Conservation (phyloP, 208 protist genomes). For the Trypanosoma platydactyli region DNA sequence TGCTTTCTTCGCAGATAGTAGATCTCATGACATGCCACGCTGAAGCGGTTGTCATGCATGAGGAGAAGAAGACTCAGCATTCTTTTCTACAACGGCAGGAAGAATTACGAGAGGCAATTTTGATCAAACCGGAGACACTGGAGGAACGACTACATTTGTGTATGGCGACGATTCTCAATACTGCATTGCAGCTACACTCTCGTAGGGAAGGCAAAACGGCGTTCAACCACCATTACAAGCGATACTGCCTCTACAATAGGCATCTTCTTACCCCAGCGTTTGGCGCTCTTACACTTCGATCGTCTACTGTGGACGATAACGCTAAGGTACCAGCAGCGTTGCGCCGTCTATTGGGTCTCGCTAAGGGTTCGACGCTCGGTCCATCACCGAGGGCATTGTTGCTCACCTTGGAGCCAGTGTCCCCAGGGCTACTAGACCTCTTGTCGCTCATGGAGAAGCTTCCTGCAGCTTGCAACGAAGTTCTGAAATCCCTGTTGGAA, state of each 20-base stretch:
- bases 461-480: not conserved
- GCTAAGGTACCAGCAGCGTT: constrained; percentile 37
- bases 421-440: constrained; percentile 50
- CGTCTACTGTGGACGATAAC: not conserved
- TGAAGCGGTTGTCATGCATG: not conserved
- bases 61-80: not conserved
- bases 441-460: constrained; percentile 13
- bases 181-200: constrained; percentile 30
- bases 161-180: constrained; percentile 50
- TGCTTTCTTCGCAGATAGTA: constrained; percentile 48
- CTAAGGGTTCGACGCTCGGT: constrained; percentile 48
- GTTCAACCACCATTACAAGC: constrained; percentile 44
- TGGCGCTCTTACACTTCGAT: constrained; percentile 53
- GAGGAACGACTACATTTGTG: constrained; percentile 73
- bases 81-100: constrained; percentile 12
- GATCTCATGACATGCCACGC: constrained; percentile 41
- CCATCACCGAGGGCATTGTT: constrained; percentile 36
- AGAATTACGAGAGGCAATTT: constrained; percentile 1
- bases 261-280: constrained; percentile 75
- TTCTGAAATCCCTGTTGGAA: constrained; percentile 8
- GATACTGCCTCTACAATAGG: constrained; percentile 62
- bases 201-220: constrained; percentile 7
- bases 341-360: constrained; percentile 40
- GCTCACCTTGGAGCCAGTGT: constrained; percentile 44
- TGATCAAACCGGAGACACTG: constrained; percentile 64